Evolutionary conservation across 2,329 filamentous ascomycete genomes (phyloP).

Genomic region (Stagonosporopsis rhizophila): DNA sequence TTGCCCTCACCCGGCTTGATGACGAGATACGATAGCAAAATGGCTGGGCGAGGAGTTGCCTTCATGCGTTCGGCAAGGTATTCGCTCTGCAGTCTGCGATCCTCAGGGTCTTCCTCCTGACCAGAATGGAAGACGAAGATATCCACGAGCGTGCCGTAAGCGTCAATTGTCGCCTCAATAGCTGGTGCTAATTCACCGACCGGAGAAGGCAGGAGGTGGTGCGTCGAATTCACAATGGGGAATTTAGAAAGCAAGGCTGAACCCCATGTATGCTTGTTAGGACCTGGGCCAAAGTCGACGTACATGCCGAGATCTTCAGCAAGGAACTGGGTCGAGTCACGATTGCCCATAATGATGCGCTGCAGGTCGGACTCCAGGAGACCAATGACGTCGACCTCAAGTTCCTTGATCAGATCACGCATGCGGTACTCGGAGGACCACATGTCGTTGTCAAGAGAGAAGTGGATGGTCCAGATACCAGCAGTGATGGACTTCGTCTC

Average conservation of each 20-base stretch:
- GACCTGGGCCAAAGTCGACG: slow-evolving; percentile 94
- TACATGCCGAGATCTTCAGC: slow-evolving; percentile 99
- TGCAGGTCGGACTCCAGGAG: slow-evolving; percentile 92
- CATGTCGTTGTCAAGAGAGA: slow-evolving; percentile 98
- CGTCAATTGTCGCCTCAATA: slow-evolving; percentile 94
- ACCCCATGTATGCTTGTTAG: slow-evolving; percentile 99
- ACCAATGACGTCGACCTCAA: slow-evolving; percentile 98
- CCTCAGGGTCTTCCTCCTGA: slow-evolving; percentile 94
- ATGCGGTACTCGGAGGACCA: slow-evolving; percentile 96
- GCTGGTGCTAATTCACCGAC: slow-evolving; percentile 94
- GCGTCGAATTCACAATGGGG: slow-evolving; percentile 94
- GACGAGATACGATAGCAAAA: slow-evolving; percentile 91
- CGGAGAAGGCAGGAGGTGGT: slow-evolving; percentile 91
- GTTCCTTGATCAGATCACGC: slow-evolving; percentile 86
- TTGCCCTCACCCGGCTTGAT: slow-evolving; percentile 90
- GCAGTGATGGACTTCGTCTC: slow-evolving; percentile 88
- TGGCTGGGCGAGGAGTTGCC: slow-evolving; percentile 76
- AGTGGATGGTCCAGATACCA: slow-evolving; percentile 99
- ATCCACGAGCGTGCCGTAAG: slow-evolving; percentile 88
- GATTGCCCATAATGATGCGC: slow-evolving; percentile 99
- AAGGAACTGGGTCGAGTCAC: slow-evolving; percentile 92
- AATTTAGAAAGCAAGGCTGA: slow-evolving; percentile 93
- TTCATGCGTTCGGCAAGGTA: slow-evolving; percentile 92
- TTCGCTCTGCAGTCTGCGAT: slow-evolving; percentile 82
- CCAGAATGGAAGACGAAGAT: slow-evolving; percentile 99